phyloP scores from a whole-genome alignment of 2,329 filamentous ascomycete species.

The Magnaporthiopsis poae region DNA sequence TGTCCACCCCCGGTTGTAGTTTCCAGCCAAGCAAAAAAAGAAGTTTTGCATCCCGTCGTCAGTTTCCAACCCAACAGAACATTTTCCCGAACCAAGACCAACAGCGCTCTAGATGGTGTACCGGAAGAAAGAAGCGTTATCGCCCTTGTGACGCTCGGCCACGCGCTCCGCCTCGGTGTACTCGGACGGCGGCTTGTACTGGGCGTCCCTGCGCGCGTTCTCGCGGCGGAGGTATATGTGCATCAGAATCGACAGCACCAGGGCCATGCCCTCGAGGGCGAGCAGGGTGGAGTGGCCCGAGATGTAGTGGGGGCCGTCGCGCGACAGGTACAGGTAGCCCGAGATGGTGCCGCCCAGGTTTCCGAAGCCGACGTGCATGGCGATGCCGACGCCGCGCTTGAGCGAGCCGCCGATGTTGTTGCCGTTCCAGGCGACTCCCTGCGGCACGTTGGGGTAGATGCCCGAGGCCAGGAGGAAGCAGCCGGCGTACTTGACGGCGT shows the following conservation, averaged over 20 bases:
- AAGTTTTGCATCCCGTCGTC: too few species aligned
- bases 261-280: conserved; percentile 32
- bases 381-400: conserved; percentile 40
- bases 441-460: conserved; percentile 38
- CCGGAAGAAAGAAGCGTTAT: conserved; percentile 46
- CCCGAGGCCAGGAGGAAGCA: conserved; percentile 30
- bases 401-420: conserved; percentile 41
- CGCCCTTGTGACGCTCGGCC: conserved; percentile 43
- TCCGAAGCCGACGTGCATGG: conserved; percentile 42
- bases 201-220: conserved; percentile 42
- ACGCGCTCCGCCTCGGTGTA: conserved; percentile 45
- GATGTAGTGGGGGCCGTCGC: conserved; percentile 32
- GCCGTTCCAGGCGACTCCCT: conserved; percentile 40
- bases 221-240: conserved; percentile 46
- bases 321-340: conserved; percentile 11
- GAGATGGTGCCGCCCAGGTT: conserved; percentile 31
- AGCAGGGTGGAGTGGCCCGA: conserved; percentile 36
- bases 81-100: background rate
- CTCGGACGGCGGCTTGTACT: conserved; percentile 35
- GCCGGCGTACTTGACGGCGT: conserved; percentile 22
- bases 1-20: background rate
- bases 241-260: conserved; percentile 43
- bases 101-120: conserved; percentile 33
- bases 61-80: background rate
- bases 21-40: background rate